Evolutionary conservation across 495 filamentous ascomycete species (phyloP), one percentile per base, ranked within the genome.

Genomic region (Chaetomium tenue): DNA sequence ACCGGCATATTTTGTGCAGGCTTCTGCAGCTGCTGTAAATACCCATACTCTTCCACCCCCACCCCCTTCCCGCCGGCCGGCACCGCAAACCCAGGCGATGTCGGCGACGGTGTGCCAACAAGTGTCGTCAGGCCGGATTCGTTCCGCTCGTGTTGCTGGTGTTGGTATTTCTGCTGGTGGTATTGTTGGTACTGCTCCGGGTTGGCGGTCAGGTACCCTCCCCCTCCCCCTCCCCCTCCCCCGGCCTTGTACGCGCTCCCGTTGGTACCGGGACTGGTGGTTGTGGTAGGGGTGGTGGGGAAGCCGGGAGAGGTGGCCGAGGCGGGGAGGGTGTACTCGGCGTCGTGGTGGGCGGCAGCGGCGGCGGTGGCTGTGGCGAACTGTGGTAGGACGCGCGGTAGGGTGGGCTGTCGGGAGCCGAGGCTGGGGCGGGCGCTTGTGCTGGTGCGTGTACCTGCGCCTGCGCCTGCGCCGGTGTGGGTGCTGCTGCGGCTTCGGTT

Each of bases 111-210:
- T 12, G 60, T 60, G 5, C 61, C 61, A 13, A 67, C 65, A 1
- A 64, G 57, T n/a, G 65, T 67, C 0, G 65, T 64, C 11, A 51
- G 44, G 1, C 65, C 65, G 26, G 61, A 67, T 16, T 25, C 23
- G 26, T 63, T 67, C n/a, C 60, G 25, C 22, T 62, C 47, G 18
- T 66, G 58, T 7, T 63, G 53, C 9, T 42, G 18, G 2, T 39
- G 47, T 13, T 47, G n/a, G 4, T 58, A 52, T 6, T 63, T 44
- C 9, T 28, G 18, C 2, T 39, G 47, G 23, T 47, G n/a, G 4
- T 58, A 53, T 3, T 37, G 20, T 15, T 33, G 53, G 20, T 52
- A 23, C 48, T 52, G 48, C 16, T 20, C n/a, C 46, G 16, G 46
- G 6, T 23, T 22, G 8, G 11, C 46, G 8, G 8, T n/a, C 3